Evolutionary conservation across 2,329 filamentous ascomycete genomes (phyloP), one percentile per base, ranked within the genome.

Genomic region (Grosmannia huntii): DNA sequence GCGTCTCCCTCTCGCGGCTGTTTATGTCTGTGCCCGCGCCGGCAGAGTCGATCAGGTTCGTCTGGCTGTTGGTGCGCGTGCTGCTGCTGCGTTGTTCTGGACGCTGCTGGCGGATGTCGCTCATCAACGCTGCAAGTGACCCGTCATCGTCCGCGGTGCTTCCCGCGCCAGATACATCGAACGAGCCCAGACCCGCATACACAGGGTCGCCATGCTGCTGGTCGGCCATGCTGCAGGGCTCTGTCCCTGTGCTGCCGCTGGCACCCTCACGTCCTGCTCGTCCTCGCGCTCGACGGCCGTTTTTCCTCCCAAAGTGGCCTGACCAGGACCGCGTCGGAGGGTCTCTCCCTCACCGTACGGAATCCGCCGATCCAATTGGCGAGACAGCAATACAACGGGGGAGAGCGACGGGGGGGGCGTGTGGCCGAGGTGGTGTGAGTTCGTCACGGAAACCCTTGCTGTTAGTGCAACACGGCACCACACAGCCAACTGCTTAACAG

Each of bases 151-250:
- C 59, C 11, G 57, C 51, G 4, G 54, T 46, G 19, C 55, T 36
- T 12, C 38, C 48, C 14, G 57, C 50, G 4, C 16, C 57, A 54
- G 62, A 56, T 14, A 59, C 56, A 59, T 63, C 60, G 54, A 60
- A 60, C 55, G 61, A 58, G 55, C 56, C 59, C 14, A 63, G 61
- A 59, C 62, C 62, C 60, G 62, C 61, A 61, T 57, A 62, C 53
- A 50, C 56, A 23, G 55, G 48, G 58, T 55, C 61, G 21, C 44
- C 59, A 55, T 60, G 53, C 58, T 62, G 60, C 55, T 60, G 59
- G 21, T 57, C 59, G 41, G 60, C 61, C 62, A 64, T 64, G 36
- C 48, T 59, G 58, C 55, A 49, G 46, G 46, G 46, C 21, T n/a
- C n/a, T n/a, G n/a, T n/a, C n/a, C n/a, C n/a, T n/a, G n/a, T n/a